These are phyloP conservation scores for Mycena polygramma DNA, from an alignment of 768 basidiomycete species.

Conservation along the genomic window DNA sequence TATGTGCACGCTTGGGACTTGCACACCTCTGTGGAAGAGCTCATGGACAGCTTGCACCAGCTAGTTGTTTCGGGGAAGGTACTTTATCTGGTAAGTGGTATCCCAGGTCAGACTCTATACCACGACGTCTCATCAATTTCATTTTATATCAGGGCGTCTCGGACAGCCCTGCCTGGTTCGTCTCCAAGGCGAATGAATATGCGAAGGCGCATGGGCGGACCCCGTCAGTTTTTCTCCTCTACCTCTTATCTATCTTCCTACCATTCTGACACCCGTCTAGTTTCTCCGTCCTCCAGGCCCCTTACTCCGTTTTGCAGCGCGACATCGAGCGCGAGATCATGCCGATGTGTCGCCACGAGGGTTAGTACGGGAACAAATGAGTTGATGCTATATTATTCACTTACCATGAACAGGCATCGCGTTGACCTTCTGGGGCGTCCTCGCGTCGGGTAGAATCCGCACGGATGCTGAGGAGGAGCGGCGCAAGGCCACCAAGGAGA, in stretches of 20 bases:
- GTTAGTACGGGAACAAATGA: not conserved
- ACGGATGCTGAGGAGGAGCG: constrained; percentile 46
- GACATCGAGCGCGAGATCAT: constrained; percentile 63
- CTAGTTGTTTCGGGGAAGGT: constrained; percentile 59
- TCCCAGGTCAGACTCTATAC: too few relatives aligned
- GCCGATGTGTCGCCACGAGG: constrained; percentile 44
- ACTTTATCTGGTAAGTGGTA: constrained; percentile 48
- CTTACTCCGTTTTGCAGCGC: constrained; percentile 49
- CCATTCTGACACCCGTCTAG: not conserved
- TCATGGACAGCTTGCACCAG: constrained; percentile 60
- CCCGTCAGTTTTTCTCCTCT: constrained; percentile 35
- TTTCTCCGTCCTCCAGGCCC: constrained; percentile 60
- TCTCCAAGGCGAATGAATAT: constrained; percentile 56
- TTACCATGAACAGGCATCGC: constrained; percentile 42
- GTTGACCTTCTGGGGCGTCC: constrained; percentile 53
- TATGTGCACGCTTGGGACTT: constrained; percentile 68
- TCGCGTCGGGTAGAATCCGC: constrained; percentile 45
- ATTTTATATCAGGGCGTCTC: constrained; percentile 42
- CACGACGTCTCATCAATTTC: too few relatives aligned
- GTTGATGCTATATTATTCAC: too few relatives aligned
- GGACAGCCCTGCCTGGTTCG: constrained; percentile 55
- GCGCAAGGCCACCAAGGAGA: constrained; percentile 47
- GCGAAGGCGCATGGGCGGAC: constrained; percentile 54
- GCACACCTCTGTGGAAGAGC: constrained; percentile 57
- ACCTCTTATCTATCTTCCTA: too few relatives aligned